Evolutionary conservation across 371 early-diverging fungal species (phyloP), one percentile per base, ranked within the genome.

Genomic region (Actinomortierella ambigua): DNA sequence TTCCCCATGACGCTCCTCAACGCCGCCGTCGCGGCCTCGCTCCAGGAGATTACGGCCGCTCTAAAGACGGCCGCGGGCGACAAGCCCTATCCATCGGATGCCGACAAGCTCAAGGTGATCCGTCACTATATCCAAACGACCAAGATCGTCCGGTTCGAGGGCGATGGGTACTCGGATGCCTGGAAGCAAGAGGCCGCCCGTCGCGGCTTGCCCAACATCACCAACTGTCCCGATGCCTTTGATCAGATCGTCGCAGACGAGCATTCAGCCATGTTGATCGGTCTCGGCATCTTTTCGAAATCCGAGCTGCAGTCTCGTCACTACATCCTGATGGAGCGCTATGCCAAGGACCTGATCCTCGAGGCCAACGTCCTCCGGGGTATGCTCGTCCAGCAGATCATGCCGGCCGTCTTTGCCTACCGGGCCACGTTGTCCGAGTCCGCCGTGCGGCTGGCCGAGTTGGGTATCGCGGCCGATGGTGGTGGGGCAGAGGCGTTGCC

Each of bases 161-260:
- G 95, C 65, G 95, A 98, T 85, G 90, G 90, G 83, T 98, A 98
- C 80, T 85, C 90, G 23, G 86, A 84, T 2, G 85, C 80, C 24
- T 93, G 94, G 94, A 80, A 79, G 14, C 50, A 83, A 46, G 92
- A 91, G 79, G 93, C 93, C 26, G 86, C 80, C 49, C 77, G 77
- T 64, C 94, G 97, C 67, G 97, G 97, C 20, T 82, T 98, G 59
- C 92, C 92, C 78, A 97, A 96, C 85, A 93, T 96, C 80, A 82
- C 78, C 73, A 85, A 87, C 59, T 86, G 90, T 57, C 90, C 94
- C 42, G 94, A 87, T 58, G 96, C 97, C 50, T 96, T 94, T 84
- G 65, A 76, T 23, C 84, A 90, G 75, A 84, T 96, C 51, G 69
- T 92, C 55, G 83, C 82, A 55, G 77, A 84, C 18, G 73, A 79